Evolutionary conservation across 2,329 filamentous ascomycete genomes (phyloP).

Genomic region (Xylaria sp.): DNA sequence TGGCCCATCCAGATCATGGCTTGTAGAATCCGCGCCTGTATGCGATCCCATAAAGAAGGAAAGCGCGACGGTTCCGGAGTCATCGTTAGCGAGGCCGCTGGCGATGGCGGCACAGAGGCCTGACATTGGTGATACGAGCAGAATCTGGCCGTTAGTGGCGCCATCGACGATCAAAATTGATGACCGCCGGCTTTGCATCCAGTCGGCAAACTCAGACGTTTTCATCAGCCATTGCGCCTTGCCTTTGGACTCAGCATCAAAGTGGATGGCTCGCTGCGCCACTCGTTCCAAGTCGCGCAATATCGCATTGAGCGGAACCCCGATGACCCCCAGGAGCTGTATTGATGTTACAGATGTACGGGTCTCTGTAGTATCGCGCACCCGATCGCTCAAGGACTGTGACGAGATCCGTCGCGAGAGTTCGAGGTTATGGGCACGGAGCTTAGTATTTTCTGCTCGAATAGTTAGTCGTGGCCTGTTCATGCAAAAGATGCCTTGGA

Average conservation of each 20-base stretch:
- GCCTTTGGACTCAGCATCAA: not conserved
- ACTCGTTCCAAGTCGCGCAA: not conserved
- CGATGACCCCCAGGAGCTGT: not conserved
- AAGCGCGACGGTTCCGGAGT: not conserved
- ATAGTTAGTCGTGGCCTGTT: not conserved
- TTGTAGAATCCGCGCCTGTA: not conserved
- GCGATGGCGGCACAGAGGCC: not conserved
- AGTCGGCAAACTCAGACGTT: not conserved
- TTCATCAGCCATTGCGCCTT: not conserved
- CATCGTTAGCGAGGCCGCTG: not conserved
- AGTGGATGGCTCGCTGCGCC: not conserved
- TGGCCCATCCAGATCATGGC: not conserved
- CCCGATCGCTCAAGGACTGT: not conserved
- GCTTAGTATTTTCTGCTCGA: not conserved
- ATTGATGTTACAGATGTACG: not conserved
- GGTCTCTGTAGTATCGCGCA: no score
- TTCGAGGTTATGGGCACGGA: not conserved
- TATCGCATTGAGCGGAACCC: not conserved
- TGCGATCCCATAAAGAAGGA: not conserved
- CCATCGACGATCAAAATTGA: not conserved
- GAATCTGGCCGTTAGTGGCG: not conserved
- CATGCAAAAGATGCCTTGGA: not conserved
- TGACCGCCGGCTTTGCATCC: not conserved
- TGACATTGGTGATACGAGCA: not conserved
- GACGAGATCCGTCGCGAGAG: not conserved